Evolutionary conservation across 768 basidiomycete species (phyloP).

Genomic region (Artomyces pyxidatus): DNA sequence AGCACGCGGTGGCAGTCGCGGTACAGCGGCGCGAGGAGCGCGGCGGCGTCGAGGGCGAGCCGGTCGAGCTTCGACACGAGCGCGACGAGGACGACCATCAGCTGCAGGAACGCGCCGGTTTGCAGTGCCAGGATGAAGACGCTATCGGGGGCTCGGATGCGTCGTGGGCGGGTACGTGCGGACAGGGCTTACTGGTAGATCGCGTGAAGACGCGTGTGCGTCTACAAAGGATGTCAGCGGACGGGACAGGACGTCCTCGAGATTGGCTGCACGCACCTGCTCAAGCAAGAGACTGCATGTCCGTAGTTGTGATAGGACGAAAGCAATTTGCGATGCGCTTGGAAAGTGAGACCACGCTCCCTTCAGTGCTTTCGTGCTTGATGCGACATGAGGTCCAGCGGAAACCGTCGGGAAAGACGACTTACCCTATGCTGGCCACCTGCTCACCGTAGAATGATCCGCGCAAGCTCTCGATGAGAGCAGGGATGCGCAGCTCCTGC

Average conservation of each 20-base stretch:
- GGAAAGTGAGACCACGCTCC: conserved; percentile 62
- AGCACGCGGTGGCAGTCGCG: conserved; percentile 3
- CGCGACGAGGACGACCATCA: conserved; percentile 54
- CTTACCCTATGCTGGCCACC: conserved; percentile 31
- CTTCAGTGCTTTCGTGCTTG: conserved; percentile 44
- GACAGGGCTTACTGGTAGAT: conserved; percentile 40
- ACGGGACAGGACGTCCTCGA: neutral
- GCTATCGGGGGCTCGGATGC: conserved; percentile 27
- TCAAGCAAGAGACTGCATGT: conserved; percentile 32
- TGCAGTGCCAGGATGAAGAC: conserved; percentile 58
- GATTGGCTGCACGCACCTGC: conserved; percentile 31
- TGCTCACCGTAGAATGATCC: conserved; percentile 42
- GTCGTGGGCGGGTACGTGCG: neutral
- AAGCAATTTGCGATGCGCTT: conserved; percentile 25
- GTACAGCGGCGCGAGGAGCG: conserved; percentile 1
- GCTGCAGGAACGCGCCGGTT: conserved; percentile 63
- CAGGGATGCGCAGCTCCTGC: conserved; percentile 18
- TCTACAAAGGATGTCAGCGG: conserved; percentile 26
- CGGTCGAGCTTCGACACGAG: conserved; percentile 47
- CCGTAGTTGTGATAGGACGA: conserved; percentile 28
- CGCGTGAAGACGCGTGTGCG: conserved; percentile 34
- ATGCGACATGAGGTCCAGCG: neutral
- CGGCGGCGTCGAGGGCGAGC: conserved; percentile 1
- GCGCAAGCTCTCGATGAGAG: conserved; percentile 29
- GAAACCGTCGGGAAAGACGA: neutral